Base-by-base conservation (phyloP, 768 basidiomycete genomes). In the Saitozyma podzolica region DNA sequence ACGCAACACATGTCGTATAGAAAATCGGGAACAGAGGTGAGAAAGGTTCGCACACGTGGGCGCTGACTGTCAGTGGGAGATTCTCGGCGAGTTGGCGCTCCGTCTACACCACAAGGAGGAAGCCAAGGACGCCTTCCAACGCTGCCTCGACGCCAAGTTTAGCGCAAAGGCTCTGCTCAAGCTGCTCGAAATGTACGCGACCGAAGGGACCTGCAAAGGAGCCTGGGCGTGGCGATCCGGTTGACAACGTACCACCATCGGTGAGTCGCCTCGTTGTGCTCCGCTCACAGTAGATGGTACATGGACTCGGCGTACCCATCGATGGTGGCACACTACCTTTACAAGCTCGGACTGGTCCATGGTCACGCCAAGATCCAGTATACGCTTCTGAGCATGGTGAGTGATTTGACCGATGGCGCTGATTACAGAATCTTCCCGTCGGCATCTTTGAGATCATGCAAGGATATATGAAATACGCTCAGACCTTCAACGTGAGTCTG, bases 41-140 rank as follows among this genome's bases (percentile, higher is more conserved):
- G 72, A 61, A 11, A 1, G 19, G 14, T 20, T 40, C 52, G 19
- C 6, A 1, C 2, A 17, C 29, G 16, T 40, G 39, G 39, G 39
- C 13, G 48, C 42, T 58, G 19, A 63, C 40, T 20, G n/a, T 54
- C 48, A 75, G 80, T 99, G 96, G 95, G 96, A 98, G 81, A 95
- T 98, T 51, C 83, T 99, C 20, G 96, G 95, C 9, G 96, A 98
- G 74, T 82, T 99, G 19, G 96, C 94, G 8, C 73, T 89, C 50
- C 87, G 96, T n/a, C 79, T 99, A 59, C 90, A 95, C 74, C 96
- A 98, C 82, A 94, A 92, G 78, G 96, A 99, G 74, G 96, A 99
- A 74, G 93, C 92, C 42, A 98, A 99, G 80, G 96, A 99, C 76
- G 94, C 93, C 5, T 99, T 89, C 76, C 92, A 96, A 76, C 87